Percentiles rank a stretch among this genome's conserved stretches.
Conservation (phyloP, 2,329 filamentous ascomycete genomes). For the Fusarium brachygibbosum region DNA sequence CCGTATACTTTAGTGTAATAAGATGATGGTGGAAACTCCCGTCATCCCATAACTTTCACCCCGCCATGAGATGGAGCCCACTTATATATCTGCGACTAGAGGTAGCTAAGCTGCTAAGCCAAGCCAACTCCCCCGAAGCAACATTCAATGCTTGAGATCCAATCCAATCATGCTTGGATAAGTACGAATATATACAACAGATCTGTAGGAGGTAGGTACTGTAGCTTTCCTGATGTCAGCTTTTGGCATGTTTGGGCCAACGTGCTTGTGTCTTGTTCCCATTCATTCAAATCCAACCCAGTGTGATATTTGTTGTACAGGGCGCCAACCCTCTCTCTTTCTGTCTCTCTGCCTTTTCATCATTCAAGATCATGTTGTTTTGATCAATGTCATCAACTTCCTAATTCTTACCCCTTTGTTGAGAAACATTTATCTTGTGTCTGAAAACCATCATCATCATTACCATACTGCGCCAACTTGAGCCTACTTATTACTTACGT, state of each 20-base stretch:
- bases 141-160: slow-evolving; percentile 8
- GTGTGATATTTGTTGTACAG: slow-evolving; percentile 20
- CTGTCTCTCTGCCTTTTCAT: not conserved
- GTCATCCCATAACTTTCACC: slow-evolving; percentile 11
- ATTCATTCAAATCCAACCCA: slow-evolving; percentile 33
- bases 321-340: slow-evolving; percentile 16
- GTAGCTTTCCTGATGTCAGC: slow-evolving; percentile 1
- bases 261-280: slow-evolving; percentile 19
- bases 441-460: not conserved
- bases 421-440: not conserved
- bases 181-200: not conserved
- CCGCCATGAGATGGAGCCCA: slow-evolving; percentile 16
- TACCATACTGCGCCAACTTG: not conserved
- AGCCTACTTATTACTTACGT: not conserved
- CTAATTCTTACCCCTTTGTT: not conserved
- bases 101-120: not conserved
- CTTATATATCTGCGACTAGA: slow-evolving; percentile 4
- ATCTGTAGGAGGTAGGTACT: not conserved
- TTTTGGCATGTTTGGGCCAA: slow-evolving; percentile 17
- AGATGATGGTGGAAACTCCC: slow-evolving; percentile 11
- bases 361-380: slow-evolving; percentile 1
- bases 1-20: not conserved
- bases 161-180: not conserved
- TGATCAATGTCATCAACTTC: slow-evolving; percentile 2
- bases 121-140: slow-evolving; percentile 2